These are phyloP conservation scores for Erigeron canadensis DNA, from an alignment of 129 eudicot species.

Conservation along the genomic window DNA sequence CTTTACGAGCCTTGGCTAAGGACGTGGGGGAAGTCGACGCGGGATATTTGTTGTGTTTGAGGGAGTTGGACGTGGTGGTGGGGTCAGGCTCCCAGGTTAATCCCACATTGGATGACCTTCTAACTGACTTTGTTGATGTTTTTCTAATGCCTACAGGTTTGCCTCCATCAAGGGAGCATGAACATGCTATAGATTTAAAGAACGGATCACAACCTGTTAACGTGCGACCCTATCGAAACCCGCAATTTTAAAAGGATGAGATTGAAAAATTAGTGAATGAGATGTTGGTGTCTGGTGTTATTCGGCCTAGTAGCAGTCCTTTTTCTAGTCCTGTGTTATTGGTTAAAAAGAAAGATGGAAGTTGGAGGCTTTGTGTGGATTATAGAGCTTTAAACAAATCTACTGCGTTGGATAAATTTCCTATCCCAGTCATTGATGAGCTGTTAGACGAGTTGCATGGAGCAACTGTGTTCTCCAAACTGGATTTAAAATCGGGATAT, in stretches of 20 bases:
- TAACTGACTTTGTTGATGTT: no score
- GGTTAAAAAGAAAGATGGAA: not conserved
- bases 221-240: not conserved
- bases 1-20: no score
- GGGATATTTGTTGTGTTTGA: not conserved
- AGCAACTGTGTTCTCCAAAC: not conserved
- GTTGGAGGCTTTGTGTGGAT: not conserved
- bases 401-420: not conserved
- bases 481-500: not conserved
- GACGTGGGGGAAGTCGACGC: no score
- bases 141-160: not conserved
- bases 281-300: not conserved
- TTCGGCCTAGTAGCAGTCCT: not conserved
- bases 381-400: not conserved
- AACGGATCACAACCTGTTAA: not conserved
- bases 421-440: not conserved
- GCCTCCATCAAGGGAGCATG: not conserved
- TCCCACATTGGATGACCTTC: not conserved
- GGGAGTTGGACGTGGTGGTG: not conserved
- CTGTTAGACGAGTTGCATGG: not conserved
- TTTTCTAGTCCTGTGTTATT: not conserved
- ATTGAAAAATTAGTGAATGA: not conserved
- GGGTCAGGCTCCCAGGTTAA: not conserved
- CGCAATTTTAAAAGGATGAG: not conserved
- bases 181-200: not conserved